These are phyloP conservation scores for Orychophragmus violaceus DNA, from an alignment of 345 rosid genomes.

Conservation along the genomic window DNA sequence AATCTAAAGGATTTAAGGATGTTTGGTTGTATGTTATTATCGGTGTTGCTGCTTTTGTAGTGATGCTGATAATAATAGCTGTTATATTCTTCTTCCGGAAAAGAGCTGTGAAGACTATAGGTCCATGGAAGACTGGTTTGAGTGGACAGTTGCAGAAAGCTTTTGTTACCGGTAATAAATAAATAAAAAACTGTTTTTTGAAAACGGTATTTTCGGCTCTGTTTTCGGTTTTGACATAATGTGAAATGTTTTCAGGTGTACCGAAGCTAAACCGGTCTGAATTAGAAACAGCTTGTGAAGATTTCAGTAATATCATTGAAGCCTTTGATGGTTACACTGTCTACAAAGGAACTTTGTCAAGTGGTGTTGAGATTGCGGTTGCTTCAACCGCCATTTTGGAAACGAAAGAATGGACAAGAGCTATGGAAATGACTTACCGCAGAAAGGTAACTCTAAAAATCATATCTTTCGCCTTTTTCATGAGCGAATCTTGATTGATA, in stretches of 20 bases:
- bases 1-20: constrained; percentile 26
- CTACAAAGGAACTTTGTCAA: constrained; percentile 94
- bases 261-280: constrained; percentile 85
- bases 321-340: constrained; percentile 48
- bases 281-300: constrained; percentile 96
- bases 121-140: constrained; percentile 94
- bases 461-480: not conserved
- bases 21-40: constrained; percentile 50
- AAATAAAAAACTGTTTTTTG: not conserved
- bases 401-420: constrained; percentile 60
- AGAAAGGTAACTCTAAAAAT: constrained; percentile 46
- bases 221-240: not conserved
- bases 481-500: not conserved
- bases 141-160: constrained; percentile 96
- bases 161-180: constrained; percentile 67
- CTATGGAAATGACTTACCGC: constrained; percentile 59
- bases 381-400: constrained; percentile 44
- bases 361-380: constrained; percentile 96
- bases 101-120: constrained; percentile 48
- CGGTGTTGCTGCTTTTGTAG: constrained; percentile 30
- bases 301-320: constrained; percentile 88
- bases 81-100: constrained; percentile 42
- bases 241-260: constrained; percentile 50
- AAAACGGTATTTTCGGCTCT: not conserved
- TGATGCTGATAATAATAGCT: constrained; percentile 30